Conservation (phyloP, 257 asterid genomes). For the Lycium barbarum region DNA sequence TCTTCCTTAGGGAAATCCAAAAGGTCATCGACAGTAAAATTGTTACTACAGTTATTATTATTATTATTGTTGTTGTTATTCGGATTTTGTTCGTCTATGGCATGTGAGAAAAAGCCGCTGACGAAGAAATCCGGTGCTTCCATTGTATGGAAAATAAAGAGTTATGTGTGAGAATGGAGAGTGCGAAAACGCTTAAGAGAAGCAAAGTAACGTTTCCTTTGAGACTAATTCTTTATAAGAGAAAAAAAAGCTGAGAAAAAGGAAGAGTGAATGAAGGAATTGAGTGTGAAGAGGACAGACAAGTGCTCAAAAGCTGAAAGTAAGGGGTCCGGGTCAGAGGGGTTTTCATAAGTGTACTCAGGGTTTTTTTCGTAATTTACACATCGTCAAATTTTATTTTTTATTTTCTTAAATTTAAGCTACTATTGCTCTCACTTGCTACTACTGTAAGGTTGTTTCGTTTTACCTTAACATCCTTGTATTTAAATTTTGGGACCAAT, state of each 20-base stretch:
- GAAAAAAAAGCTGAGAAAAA: constrained; percentile 29
- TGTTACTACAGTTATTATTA: constrained; percentile 34
- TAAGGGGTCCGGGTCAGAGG: constrained; percentile 47
- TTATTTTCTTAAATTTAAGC: neutral
- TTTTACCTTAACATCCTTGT: neutral
- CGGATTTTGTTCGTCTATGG: constrained; percentile 30
- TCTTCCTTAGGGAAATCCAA: constrained; percentile 90
- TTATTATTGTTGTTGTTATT: neutral
- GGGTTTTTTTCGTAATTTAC: constrained; percentile 39
- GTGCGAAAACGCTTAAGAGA: constrained; percentile 30
- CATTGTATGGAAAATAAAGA: constrained; percentile 29
- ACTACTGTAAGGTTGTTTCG: constrained; percentile 25
- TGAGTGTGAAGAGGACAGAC: constrained; percentile 47
- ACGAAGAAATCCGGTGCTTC: constrained; percentile 48
- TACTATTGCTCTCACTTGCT: constrained; percentile 24
- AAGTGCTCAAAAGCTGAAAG: constrained; percentile 55
- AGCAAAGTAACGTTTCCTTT: constrained; percentile 43
- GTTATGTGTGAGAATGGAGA: neutral
- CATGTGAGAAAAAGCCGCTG: constrained; percentile 39
- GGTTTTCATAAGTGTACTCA: constrained; percentile 67
- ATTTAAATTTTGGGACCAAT: neutral
- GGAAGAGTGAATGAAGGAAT: constrained; percentile 38
- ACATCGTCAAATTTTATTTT: neutral
- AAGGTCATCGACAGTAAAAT: constrained; percentile 79
- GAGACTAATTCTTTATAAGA: constrained; percentile 20